Conservation (phyloP, 2,329 filamentous ascomycete genomes). For the Taxawa tesnikishii region DNA sequence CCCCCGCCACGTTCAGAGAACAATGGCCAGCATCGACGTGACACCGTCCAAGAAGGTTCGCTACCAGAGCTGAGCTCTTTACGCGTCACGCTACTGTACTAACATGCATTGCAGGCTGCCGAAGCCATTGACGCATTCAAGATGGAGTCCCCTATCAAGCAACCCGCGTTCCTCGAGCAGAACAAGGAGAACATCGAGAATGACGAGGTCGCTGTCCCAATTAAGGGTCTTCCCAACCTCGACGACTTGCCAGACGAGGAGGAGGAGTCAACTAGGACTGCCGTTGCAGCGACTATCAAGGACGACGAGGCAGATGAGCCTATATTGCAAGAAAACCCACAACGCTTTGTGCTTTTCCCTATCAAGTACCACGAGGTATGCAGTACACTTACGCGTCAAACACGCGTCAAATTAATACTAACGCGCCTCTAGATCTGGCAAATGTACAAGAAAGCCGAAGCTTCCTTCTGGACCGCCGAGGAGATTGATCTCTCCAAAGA, state of each 20-base stretch:
- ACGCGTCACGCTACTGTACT: constrained; percentile 21
- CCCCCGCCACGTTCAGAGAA: constrained; percentile 4
- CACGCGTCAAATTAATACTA: constrained; percentile 52
- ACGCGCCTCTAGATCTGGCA: constrained; percentile 73
- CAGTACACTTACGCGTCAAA: constrained; percentile 27
- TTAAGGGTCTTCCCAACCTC: constrained; percentile 38
- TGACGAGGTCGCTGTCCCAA: constrained; percentile 44
- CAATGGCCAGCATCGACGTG: constrained; percentile 62
- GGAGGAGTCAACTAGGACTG: constrained; percentile 13
- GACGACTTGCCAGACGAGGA: constrained; percentile 20
- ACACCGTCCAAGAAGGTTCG: constrained; percentile 63
- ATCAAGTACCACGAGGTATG: constrained; percentile 99
- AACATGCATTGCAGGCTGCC: constrained; percentile 52
- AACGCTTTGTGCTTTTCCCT: constrained; percentile 94
- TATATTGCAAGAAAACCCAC: constrained; percentile 84
- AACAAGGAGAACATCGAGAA: constrained; percentile 71
- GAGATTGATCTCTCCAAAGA: constrained; percentile 99
- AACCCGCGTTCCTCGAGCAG: constrained; percentile 61
- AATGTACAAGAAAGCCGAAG: constrained; percentile 99
- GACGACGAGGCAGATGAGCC: constrained; percentile 73
- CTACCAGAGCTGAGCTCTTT: constrained; percentile 23
- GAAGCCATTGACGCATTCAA: constrained; percentile 78
- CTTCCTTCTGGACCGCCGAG: constrained; percentile 99
- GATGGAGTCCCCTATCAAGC: constrained; percentile 88
- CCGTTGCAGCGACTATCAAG: constrained; percentile 41